Evolutionary conservation across 345 rosid species (phyloP).

Genomic region (Hirschfeldia incana): DNA sequence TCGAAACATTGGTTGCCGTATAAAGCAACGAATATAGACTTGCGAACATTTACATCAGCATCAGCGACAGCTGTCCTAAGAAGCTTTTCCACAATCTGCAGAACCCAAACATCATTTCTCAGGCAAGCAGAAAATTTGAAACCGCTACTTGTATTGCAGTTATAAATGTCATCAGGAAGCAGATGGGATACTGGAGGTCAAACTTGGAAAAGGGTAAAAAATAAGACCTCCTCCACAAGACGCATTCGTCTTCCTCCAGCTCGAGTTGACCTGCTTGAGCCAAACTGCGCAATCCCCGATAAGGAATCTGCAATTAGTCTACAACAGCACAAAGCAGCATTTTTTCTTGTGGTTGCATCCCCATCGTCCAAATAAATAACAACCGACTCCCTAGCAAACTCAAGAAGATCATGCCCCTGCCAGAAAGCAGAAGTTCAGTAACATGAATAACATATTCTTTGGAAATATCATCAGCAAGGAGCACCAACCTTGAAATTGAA

Average conservation of each 20-base stretch:
- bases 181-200: slow-evolving; percentile 6
- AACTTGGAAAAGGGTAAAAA: slow-evolving; percentile 8
- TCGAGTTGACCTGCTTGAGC: slow-evolving; percentile 71
- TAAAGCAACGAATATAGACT: slow-evolving; percentile 80
- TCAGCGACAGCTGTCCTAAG: slow-evolving; percentile 94
- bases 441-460: slow-evolving; percentile 2
- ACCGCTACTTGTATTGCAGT: slow-evolving; percentile 14
- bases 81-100: slow-evolving; percentile 98
- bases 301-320: slow-evolving; percentile 79
- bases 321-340: slow-evolving; percentile 95
- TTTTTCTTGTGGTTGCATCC: slow-evolving; percentile 85
- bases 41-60: slow-evolving; percentile 93
- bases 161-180: slow-evolving; percentile 1
- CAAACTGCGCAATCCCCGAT: slow-evolving; percentile 60
- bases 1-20: slow-evolving; percentile 82
- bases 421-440: slow-evolving; percentile 38
- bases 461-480: slow-evolving; percentile 1
- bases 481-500: slow-evolving; percentile 84
- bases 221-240: slow-evolving; percentile 84
- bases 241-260: slow-evolving; percentile 75
- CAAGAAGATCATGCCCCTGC: slow-evolving; percentile 83
- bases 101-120: slow-evolving; percentile 37
- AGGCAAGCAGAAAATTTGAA: slow-evolving; percentile 31
- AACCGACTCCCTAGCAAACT: slow-evolving; percentile 88
- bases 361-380: slow-evolving; percentile 88